Conservation (phyloP, 306 rosid species). For the Cicer pinnatifidum region DNA sequence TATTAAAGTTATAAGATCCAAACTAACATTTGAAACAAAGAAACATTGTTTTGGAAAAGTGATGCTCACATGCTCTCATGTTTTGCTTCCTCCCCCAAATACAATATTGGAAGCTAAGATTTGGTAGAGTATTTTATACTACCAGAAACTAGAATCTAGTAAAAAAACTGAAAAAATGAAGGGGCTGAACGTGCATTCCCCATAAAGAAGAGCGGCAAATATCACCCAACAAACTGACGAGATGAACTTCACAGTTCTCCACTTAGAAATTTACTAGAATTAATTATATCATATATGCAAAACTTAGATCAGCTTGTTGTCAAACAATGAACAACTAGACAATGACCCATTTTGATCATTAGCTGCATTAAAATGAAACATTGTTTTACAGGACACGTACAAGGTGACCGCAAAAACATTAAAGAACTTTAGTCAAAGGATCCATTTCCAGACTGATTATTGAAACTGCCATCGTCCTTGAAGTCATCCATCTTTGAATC, state of each 20-base stretch:
- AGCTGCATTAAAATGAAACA: constrained; percentile 1
- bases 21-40: too few species aligned
- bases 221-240: constrained; percentile 29
- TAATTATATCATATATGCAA: constrained; percentile 25
- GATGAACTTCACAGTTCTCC: background rate
- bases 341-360: constrained; percentile 30
- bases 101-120: too few species aligned
- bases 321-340: constrained; percentile 21
- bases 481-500: constrained; percentile 54
- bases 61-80: too few species aligned
- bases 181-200: too few species aligned
- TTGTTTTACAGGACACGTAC: constrained; percentile 26
- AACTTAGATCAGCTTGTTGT: background rate
- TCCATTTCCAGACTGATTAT: constrained; percentile 46
- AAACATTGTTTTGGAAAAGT: too few species aligned
- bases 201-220: constrained; percentile 5
- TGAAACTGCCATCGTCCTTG: constrained; percentile 38
- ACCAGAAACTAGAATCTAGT: too few species aligned
- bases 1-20: too few species aligned
- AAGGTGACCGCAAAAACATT: constrained; percentile 26
- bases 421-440: constrained; percentile 40
- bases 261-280: constrained; percentile 21
- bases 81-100: too few species aligned
- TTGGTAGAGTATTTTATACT: too few species aligned
- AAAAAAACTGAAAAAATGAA: too few species aligned